Evolutionary conservation across 768 basidiomycete genomes (phyloP), one percentile per base, ranked within the genome.

Genomic region (Leucocoprinus birnbaumii): DNA sequence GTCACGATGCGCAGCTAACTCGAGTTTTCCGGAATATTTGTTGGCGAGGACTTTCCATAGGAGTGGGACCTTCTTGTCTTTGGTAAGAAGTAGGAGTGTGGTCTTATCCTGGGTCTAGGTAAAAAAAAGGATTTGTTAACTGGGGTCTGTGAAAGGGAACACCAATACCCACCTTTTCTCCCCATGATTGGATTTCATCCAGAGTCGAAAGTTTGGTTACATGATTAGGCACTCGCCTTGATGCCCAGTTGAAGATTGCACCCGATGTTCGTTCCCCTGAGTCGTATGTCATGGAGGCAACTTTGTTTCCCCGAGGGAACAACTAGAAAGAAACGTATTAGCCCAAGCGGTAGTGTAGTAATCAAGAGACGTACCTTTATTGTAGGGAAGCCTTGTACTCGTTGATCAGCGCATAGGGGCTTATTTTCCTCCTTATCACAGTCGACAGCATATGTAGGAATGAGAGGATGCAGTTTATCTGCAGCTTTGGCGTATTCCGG

Each of bases 371-470:
- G 44, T 61, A 87, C 85, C 75, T 98, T 98, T 68, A 98, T 76
- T 2, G 94, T 97, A 2, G 94, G 94, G 80, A 94, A 98, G 2
- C 94, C 94, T 70, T 94, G 77, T 19, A 97, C 82, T 13, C 84
- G 84, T 40, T 61, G 89, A 49, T 91, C 85, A 0, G 83, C 82
- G 64, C 95, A 98, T 6, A 98, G 71, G 9, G 74, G 78, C 68
- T 88, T 94, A 70, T 98, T 96, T 65, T 74, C 74, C 27, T 84
- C 80, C 13, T 80, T 86, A 63, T 97, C 94, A 59, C 94, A 98
- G 66, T 98, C 92, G n/a, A 98, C 82, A 11, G 94, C 92, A 68
- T 94, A 97, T 53, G 89, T 80, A 0, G 93, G 93, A 21, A 98
- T 76, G 24, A 97, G 75, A 2, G 95, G 94, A 56, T 84, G 76